Percentiles rank a stretch among this genome's conserved stretches.
Evolutionary conservation across 495 filamentous ascomycete genomes (phyloP).

Genomic region (Penicillium paradoxum): DNA sequence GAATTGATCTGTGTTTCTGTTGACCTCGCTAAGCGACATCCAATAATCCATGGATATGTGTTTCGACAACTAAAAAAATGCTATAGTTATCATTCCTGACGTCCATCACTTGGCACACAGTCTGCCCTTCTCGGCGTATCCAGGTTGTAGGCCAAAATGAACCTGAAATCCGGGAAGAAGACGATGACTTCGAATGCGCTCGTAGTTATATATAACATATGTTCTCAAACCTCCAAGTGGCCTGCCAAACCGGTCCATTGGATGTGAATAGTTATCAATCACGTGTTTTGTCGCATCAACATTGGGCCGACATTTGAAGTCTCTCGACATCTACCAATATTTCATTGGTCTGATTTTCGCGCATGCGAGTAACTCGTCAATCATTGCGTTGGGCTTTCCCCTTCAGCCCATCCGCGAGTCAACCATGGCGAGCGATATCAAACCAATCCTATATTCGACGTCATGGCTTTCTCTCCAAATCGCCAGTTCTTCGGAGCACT

Average conservation of each 20-base stretch:
- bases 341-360: constrained; percentile 12
- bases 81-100: no score
- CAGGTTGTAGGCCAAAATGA: no score
- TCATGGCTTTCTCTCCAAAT: constrained; percentile 8
- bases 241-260: background rate
- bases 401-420: constrained; percentile 23
- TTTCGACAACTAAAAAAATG: no score
- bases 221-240: background rate
- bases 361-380: constrained; percentile 31
- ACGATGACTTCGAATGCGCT: no score
- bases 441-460: constrained; percentile 9
- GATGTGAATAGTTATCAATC: background rate
- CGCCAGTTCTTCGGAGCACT: background rate
- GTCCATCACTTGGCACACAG: no score
- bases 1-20: background rate
- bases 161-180: no score
- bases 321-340: background rate
- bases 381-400: constrained; percentile 25
- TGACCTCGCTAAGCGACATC: no score
- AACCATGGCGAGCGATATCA: constrained; percentile 1
- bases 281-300: background rate
- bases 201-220: background rate
- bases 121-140: no score
- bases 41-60: no score
- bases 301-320: background rate